Evolutionary conservation across 2,329 filamentous ascomycete genomes (phyloP).

Genomic region (Aspergillus pseudonomiae): DNA sequence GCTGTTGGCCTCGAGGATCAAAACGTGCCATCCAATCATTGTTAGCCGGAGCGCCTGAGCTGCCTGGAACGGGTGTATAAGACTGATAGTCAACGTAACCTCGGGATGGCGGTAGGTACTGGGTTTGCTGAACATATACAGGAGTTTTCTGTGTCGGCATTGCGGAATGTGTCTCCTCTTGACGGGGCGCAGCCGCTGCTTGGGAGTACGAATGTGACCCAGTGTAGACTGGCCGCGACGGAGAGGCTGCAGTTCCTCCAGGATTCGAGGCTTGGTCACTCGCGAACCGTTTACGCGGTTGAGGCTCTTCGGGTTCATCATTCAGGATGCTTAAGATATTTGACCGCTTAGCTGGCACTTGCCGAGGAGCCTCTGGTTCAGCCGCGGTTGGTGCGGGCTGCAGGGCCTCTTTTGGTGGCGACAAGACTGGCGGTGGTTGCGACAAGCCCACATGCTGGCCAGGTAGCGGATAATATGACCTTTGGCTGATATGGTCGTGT

Average conservation of each 20-base stretch:
- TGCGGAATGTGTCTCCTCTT: constrained; percentile 25
- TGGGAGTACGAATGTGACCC: constrained; percentile 27
- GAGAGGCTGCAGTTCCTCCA: constrained; percentile 21
- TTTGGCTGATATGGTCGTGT: constrained; percentile 39
- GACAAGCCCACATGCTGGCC: constrained; percentile 30
- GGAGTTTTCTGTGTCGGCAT: constrained; percentile 29
- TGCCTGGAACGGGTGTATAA: constrained; percentile 31
- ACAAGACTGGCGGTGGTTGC: constrained; percentile 34
- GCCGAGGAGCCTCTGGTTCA: constrained; percentile 41
- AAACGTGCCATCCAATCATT: constrained; percentile 49
- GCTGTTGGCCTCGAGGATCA: constrained; percentile 43
- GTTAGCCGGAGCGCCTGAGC: constrained; percentile 32
- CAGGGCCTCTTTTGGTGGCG: constrained; percentile 40
- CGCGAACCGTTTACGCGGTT: constrained; percentile 49
- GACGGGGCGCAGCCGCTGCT: constrained; percentile 25
- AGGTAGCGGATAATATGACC: constrained; percentile 35
- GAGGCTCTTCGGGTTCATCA: constrained; percentile 51
- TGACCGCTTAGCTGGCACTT: constrained; percentile 51
- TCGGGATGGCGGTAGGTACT: constrained; percentile 34
- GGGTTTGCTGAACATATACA: constrained; percentile 31
- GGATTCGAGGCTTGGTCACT: constrained; percentile 36
- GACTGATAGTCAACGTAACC: constrained; percentile 37
- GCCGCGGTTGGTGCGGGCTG: constrained; percentile 37
- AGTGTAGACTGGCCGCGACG: constrained; percentile 33
- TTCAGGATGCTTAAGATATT: constrained; percentile 55